phyloP scores from a whole-genome alignment of 257 asterid species.

The Solanum megistacrolobum region DNA sequence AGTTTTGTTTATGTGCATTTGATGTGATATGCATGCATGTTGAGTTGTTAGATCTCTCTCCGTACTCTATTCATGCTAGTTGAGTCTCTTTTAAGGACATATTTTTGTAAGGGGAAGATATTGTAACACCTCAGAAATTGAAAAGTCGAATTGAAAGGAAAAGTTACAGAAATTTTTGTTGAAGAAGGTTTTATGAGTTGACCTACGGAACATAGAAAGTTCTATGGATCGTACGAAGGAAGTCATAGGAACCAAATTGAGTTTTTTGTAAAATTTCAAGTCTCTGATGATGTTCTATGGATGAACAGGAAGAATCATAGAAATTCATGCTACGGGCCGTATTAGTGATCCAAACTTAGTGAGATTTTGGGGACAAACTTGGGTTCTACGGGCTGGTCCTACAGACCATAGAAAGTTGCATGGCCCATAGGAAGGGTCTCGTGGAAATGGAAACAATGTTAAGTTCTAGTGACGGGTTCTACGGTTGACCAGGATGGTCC shows the following conservation, averaged over 20 bases:
- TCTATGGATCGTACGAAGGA: too few species aligned
- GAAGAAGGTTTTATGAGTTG: neutral
- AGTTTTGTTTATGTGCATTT: neutral
- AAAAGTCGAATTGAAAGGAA: neutral
- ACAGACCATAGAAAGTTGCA: neutral
- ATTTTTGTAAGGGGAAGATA: too few species aligned
- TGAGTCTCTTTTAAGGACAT: neutral
- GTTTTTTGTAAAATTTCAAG: too few species aligned
- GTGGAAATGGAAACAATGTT: neutral
- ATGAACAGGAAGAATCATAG: neutral
- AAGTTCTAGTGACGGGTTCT: neutral
- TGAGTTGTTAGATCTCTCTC: neutral
- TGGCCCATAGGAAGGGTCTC: neutral
- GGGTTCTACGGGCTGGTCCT: neutral
- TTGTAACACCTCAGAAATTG: neutral
- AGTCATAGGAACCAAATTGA: neutral
- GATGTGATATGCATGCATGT: neutral
- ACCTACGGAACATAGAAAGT: neutral
- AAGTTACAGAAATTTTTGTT: neutral
- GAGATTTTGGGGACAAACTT: neutral
- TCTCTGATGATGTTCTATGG: neutral
- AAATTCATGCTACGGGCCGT: neutral
- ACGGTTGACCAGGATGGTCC: neutral
- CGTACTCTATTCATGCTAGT: neutral
- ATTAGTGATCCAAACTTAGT: neutral